Evolutionary conservation across 805 yeast species (phyloP).

Genomic region (Huiozyma naganishii): DNA sequence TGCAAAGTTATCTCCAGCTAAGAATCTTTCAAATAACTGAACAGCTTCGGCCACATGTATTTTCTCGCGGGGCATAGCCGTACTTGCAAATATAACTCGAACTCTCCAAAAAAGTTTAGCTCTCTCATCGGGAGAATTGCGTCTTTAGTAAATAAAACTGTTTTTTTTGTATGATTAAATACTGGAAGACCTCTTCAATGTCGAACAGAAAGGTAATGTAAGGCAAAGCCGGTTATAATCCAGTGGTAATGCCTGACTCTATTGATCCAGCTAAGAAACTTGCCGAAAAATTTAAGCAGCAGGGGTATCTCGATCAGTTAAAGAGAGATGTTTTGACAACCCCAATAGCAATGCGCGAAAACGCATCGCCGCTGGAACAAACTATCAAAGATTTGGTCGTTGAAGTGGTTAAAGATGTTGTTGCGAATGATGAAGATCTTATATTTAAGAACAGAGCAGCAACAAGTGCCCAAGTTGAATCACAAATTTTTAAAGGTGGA

Average conservation of each 20-base stretch:
- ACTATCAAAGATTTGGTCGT: constrained; percentile 14
- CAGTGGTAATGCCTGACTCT: not conserved
- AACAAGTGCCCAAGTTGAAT: constrained; percentile 26
- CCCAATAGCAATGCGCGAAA: constrained; percentile 1
- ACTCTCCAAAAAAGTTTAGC: too few species aligned
- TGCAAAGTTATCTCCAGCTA: too few species aligned
- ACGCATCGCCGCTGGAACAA: constrained; percentile 4
- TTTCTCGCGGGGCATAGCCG: too few species aligned
- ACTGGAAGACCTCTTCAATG: too few species aligned
- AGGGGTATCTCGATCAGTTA: constrained; percentile 25
- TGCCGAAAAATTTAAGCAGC: constrained; percentile 23
- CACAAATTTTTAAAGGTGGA: constrained; percentile 21
- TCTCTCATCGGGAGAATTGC: too few species aligned
- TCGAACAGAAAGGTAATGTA: not conserved
- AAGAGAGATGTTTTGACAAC: constrained; percentile 18
- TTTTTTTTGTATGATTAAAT: too few species aligned
- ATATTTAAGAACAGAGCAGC: constrained; percentile 27
- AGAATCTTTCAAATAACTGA: too few species aligned
- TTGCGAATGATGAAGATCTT: constrained; percentile 21
- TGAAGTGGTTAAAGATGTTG: constrained; percentile 18
- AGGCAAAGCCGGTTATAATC: not conserved
- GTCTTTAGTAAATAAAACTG: too few species aligned
- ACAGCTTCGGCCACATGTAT: too few species aligned
- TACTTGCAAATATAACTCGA: too few species aligned
- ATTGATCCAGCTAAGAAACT: constrained; percentile 13